Base-by-base conservation (phyloP, 176 grass and related monocot species). In the Tillandsia leiboldiana region DNA sequence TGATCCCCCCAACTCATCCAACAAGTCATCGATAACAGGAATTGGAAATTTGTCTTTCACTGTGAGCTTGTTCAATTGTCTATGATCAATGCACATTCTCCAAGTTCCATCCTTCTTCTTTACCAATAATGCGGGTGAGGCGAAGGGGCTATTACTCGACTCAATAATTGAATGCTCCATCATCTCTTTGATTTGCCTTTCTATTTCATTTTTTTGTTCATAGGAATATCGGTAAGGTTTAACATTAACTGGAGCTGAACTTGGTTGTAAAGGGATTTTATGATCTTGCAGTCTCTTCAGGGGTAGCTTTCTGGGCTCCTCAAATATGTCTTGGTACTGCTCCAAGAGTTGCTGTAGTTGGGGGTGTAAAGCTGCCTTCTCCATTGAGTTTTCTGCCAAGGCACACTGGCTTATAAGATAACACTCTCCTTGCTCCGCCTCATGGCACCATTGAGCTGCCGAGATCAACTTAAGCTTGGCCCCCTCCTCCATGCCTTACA, bases 71-170 rank as follows among this genome's bases (percentile, higher is more conserved):
- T 72, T 72, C 1, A 72, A 3, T 8, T n/a, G 2, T 2, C 50
- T 20, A 14, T 72, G 58, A 8, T 72, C 33, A 0, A 75, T 12
- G 51, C 72, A 75, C 57, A 75, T 64, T 5, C 33, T 50, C 72
- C 72, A 75, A 10, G 6, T 51, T 13, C 28, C 56, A 65, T 75
- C 57, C 11, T 75, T 75, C 18, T 75, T 75, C 33, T 64, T 64
- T 1, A 75, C 72, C 2, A 75, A 12, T 0, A 74, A 1, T 0
- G 64, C 13, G 1, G 20, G 20, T 11, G 28, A 75, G 0, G 58
- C 2, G 12, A 48, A 65, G 1, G 33, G n/a, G 8, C 11, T 51
- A 11, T 9, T 29, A 2, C 12, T 23, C 11, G 50, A 7, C 1
- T 65, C 65, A 5, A 75, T 23, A 2, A 20, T 20, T 20, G 13